phyloP scores from a whole-genome alignment of 352 stramenopile genomes.

The Globisporangium iwayamae region DNA sequence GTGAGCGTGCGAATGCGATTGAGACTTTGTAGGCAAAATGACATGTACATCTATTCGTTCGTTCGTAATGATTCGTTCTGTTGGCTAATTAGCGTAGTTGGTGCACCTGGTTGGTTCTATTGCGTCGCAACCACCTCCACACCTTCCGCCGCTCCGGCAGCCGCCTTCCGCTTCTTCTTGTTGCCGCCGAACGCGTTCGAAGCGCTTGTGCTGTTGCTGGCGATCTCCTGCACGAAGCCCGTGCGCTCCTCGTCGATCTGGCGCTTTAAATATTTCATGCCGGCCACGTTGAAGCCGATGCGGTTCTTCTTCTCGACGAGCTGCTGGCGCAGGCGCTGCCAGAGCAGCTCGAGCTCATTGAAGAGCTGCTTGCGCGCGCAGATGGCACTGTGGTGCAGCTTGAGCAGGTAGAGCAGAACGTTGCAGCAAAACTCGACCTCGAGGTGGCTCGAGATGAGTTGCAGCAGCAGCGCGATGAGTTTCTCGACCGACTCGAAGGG shows the following conservation, averaged over 20 bases:
- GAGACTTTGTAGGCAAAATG: neutral
- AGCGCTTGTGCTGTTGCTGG: constrained; percentile 6
- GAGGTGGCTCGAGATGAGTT: constrained; percentile 84
- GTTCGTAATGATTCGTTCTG: neutral
- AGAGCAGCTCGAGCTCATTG: constrained; percentile 77
- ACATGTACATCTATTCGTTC: neutral
- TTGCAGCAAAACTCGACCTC: constrained; percentile 93
- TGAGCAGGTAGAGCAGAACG: constrained; percentile 70
- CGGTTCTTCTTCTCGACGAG: constrained; percentile 79
- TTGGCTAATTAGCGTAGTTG: neutral
- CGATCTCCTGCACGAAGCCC: constrained; percentile 76
- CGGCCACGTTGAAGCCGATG: constrained; percentile 86
- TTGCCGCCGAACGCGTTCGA: constrained; percentile 14
- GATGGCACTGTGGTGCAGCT: constrained; percentile 78
- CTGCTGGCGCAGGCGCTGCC: constrained; percentile 66
- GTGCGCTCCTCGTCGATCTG: constrained; percentile 76
- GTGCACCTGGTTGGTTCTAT: neutral
- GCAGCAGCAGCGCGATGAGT: constrained; percentile 90
- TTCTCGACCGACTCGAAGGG: constrained; percentile 95
- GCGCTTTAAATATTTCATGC: constrained; percentile 86
- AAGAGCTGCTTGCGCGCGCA: constrained; percentile 61
- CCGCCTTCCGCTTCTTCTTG: constrained; percentile 62
- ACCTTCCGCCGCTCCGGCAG: constrained; percentile 1
- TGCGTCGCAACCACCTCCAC: neutral
- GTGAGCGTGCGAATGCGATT: no score